Evolutionary conservation across 495 filamentous ascomycete genomes (phyloP), one percentile per base, ranked within the genome.

Genomic region (Penicillium verhagenii): DNA sequence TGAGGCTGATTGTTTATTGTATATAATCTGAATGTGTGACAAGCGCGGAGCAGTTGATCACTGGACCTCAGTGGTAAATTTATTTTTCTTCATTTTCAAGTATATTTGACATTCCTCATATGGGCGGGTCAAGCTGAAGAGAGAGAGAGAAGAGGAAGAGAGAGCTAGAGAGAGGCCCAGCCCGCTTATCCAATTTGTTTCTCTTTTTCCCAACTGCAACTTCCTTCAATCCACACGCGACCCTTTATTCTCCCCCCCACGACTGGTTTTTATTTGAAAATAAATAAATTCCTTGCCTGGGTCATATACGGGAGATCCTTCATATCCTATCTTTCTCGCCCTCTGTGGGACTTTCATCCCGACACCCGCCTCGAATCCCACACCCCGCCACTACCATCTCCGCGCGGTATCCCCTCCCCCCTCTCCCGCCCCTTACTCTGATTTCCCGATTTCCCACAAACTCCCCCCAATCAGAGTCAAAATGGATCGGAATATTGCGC

Each of bases 401-500:
- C 65, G 59, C 62, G 51, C 48, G 19, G 31, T 31, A 42, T 38
- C 37, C 53, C 40, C 53, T 35, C 29, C 52, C 50, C n/a, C 57
- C 50, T 49, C 50, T 57, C 24, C 50, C 47, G 42, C 63, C 58
- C 64, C 53, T 64, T 59, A 49, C 60, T 57, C 58, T 56, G 37
- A 46, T 58, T 52, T 37, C 38, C 43, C 20, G 52, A 16, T 28
- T 25, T 45, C 19, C 42, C 42, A 40, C 37, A 26, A 43, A 40
- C 9, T n/a, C n/a, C n/a, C 21, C 20, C 13, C 19, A 39, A 16
- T 40, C 37, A 40, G 26, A 38, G 14, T 49, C 45, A 72, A 63
- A 24, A 79, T 79, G 76, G 72, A 77, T 65, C 66, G 64, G 39
- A 66, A 61, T 52, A 66, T 81, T 31, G 78, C 76, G 56, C 89